Base-by-base conservation (phyloP, 805 yeast genomes). In the Tetrapisispora arboricola region DNA sequence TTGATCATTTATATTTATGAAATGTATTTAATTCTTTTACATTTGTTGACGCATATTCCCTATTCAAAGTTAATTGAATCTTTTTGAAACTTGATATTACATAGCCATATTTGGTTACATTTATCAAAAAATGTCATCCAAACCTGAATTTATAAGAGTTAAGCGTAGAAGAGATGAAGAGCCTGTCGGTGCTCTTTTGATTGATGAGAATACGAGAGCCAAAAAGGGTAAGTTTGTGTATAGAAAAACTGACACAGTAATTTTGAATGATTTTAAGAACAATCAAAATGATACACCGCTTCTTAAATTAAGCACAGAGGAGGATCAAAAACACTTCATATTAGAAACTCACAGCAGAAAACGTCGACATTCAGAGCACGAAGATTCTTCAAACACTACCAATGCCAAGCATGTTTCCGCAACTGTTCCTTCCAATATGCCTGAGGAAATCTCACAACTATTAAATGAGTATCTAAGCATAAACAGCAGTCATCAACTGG, bases 141-240 rank as follows among this genome's bases (percentile, higher is more conserved):
- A 49, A 2, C 94, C 94, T 1, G 73, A 72, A 40, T 68, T 82
- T 20, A 78, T 90, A 32, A 72, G 96, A 44, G 83, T 90, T 57
- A 90, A 92, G 61, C 72, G 97, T 44, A 81, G 82, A 54, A 71
- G 96, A 44, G 79, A 76, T 40, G 92, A 86, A 53, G 96, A 85
- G 49, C 95, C 96, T 2, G 68, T 90, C 19, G 86, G 84, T 50
- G 95, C 96, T 1, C 68, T 88, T 13, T 15, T 39, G 5, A 22
- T 41, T 33, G 33, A 43, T 35, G 36, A 42, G 18, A 66, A 64
- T 29, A 49, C 59, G 28, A 54, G 43, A 47, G 66, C 36, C 67
- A 61, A 51, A 36, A 53, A 49, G 40, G 50, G 57, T 8, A 58
- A 47, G 37, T 56, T 49, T 60, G 51, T 75, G 45, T 67, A 76